phyloP scores from a whole-genome alignment of 768 basidiomycete genomes.

The Ramaria sp. region DNA sequence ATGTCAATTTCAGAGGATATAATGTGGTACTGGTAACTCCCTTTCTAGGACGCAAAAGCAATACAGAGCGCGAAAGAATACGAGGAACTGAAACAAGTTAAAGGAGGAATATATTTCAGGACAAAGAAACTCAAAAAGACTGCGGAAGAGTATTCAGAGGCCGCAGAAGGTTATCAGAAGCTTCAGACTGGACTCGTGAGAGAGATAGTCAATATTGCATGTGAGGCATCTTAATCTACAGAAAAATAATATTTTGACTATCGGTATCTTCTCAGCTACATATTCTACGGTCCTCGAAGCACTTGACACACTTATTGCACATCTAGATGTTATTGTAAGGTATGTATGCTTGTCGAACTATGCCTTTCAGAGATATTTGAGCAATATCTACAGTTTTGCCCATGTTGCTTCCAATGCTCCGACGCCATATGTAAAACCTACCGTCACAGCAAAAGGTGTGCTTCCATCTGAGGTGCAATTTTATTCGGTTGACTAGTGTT shows the following conservation, averaged over 20 bases:
- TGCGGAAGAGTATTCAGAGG: conserved; percentile 61
- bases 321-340: conserved; percentile 89
- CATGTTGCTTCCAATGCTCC: conserved; percentile 84
- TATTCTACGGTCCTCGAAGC: conserved; percentile 83
- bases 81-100: conserved; percentile 75
- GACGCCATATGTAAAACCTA: conserved; percentile 81
- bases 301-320: conserved; percentile 74
- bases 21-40: neutral
- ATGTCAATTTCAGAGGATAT: neutral
- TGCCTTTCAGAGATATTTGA: neutral
- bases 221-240: conserved; percentile 31
- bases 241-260: neutral
- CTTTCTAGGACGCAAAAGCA: conserved; percentile 62
- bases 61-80: conserved; percentile 57
- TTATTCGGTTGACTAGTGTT: neutral
- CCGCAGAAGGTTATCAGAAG: conserved; percentile 56
- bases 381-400: conserved; percentile 53
- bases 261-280: conserved; percentile 46
- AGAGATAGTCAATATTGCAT: conserved; percentile 86
- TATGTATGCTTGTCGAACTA: conserved; percentile 19
- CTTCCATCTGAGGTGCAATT: neutral
- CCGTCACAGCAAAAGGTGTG: conserved; percentile 62
- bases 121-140: conserved; percentile 62
- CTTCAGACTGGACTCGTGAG: conserved; percentile 79
- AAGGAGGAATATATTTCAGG: conserved; percentile 83